phyloP scores from a whole-genome alignment of 108 stramenopile species.

The Asterionellopsis glacialis region DNA sequence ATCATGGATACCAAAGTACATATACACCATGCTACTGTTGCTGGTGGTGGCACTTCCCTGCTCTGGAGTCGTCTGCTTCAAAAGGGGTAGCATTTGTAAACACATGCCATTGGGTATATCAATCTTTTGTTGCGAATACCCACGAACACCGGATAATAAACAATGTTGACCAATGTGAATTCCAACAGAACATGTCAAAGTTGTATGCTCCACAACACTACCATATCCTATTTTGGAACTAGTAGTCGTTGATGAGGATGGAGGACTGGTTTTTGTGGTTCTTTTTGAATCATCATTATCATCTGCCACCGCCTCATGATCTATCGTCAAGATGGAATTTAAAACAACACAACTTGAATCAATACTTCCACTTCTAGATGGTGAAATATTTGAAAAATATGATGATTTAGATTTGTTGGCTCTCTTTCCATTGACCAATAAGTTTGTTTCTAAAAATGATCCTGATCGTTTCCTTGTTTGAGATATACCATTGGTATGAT shows the following conservation, averaged over 20 bases:
- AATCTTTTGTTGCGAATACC: slow-evolving; percentile 6
- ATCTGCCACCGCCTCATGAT: not conserved
- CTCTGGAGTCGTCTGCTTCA: slow-evolving; percentile 8
- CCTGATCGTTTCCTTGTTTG: too few relatives aligned
- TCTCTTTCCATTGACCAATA: too few relatives aligned
- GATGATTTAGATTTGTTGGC: too few relatives aligned
- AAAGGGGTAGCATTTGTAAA: slow-evolving; percentile 51
- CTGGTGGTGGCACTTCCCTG: too few relatives aligned
- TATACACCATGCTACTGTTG: slow-evolving; percentile 18
- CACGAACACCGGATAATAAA: slow-evolving; percentile 51
- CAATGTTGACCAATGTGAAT: slow-evolving; percentile 39
- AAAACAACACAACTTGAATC: slow-evolving; percentile 7
- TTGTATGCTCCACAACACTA: slow-evolving; percentile 24
- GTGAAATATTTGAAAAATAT: too few relatives aligned
- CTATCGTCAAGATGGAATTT: slow-evolving; percentile 12
- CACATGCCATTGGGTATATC: slow-evolving; percentile 36
- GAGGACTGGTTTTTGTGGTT: too few relatives aligned
- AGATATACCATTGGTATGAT: too few relatives aligned
- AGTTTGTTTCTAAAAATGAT: too few relatives aligned
- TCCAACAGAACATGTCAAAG: not conserved
- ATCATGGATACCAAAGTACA: slow-evolving; percentile 66
- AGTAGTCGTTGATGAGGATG: too few relatives aligned
- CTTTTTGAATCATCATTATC: too few relatives aligned
- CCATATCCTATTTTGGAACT: slow-evolving; percentile 9
- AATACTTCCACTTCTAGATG: not conserved